Conservation (phyloP, 306 rosid species). For the Quercus berberidifolia region DNA sequence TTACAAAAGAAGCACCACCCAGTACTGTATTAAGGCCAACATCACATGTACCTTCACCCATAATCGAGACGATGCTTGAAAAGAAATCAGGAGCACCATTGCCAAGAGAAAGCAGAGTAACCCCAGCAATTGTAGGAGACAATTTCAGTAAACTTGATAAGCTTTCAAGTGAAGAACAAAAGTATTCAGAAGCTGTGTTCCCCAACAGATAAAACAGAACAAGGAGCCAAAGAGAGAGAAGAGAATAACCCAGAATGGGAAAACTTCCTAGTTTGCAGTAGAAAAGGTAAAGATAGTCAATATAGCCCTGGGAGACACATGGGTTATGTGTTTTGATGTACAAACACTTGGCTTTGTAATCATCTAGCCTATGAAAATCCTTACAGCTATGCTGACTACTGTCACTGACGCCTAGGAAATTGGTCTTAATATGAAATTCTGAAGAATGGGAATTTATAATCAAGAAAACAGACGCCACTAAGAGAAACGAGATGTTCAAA, state of each 20-base stretch:
- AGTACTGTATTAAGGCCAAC: slow-evolving; percentile 45
- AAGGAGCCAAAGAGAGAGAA: slow-evolving; percentile 47
- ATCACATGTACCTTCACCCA: slow-evolving; percentile 29
- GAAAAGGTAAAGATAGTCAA: slow-evolving; percentile 49
- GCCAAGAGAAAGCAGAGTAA: slow-evolving; percentile 57
- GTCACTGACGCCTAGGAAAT: not conserved
- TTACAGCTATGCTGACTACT: slow-evolving; percentile 27
- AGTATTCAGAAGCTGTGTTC: slow-evolving; percentile 52
- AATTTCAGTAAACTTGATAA: slow-evolving; percentile 40
- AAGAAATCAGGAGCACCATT: slow-evolving; percentile 55
- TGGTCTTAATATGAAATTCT: slow-evolving; percentile 20
- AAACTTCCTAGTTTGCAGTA: slow-evolving; percentile 47
- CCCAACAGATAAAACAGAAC: slow-evolving; percentile 48
- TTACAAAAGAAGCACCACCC: slow-evolving; percentile 54
- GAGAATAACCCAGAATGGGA: slow-evolving; percentile 34
- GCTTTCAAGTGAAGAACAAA: slow-evolving; percentile 52
- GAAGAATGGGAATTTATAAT: slow-evolving; percentile 28
- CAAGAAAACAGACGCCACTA: slow-evolving; percentile 30
- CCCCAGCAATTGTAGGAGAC: slow-evolving; percentile 57
- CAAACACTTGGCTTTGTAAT: slow-evolving; percentile 39
- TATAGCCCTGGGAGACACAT: slow-evolving; percentile 47
- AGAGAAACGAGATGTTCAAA: slow-evolving; percentile 39
- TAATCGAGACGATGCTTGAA: slow-evolving; percentile 43
- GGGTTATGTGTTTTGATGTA: slow-evolving; percentile 40
- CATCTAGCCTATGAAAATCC: slow-evolving; percentile 25